Evolutionary conservation across 495 filamentous ascomycete species (phyloP), one percentile per base, ranked within the genome.

Genomic region (Aeminium ludgeri): DNA sequence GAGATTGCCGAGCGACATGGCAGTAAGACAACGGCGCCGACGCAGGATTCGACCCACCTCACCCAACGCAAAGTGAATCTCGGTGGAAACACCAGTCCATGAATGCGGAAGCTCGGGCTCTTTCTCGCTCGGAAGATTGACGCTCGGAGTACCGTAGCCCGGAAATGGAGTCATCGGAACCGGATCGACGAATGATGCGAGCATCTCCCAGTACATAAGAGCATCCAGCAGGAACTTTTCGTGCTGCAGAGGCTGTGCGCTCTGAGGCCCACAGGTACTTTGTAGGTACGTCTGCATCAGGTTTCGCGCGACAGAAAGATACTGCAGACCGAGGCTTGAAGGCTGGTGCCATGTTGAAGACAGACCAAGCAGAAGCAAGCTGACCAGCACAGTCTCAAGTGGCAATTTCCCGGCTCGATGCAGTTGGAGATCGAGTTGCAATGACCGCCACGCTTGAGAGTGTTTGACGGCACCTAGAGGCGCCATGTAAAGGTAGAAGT

Each of bases 281-380:
- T 38, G 36, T 3, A 40, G 23, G 11, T 27, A 23, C 2, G 13
- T 2, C n/a, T 40, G 38, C 38, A 40, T 40, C n/a, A 40, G 27
- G 23, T 32, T 27, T 3, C 38, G 23, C 5, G 38, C 38, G 17
- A 40, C 23, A 12, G 25, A 27, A 10, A 40, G 38, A 40, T 40
- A 40, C 30, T 40, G 27, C 13, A 40, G 11, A 3, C 38, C 38
- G 3, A 40, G 25, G 27, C 30, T 40, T 27, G 38, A 40, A 2
- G 38, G 17, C n/a, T 40, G 38, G 15, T 40, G 38, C 38, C 38
- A 40, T 18, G 38, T n/a, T 17, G 38, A 40, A 10, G 38, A 40
- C 7, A 40, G 38, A 2, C 38, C 38, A 10, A 40, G 38, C 7
- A 40, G 38, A 10, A 40, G 38, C 13, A 40, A 13, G 15, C 18